Conservation (phyloP, 1,139 yeast species). For the Taphrina betulina region DNA sequence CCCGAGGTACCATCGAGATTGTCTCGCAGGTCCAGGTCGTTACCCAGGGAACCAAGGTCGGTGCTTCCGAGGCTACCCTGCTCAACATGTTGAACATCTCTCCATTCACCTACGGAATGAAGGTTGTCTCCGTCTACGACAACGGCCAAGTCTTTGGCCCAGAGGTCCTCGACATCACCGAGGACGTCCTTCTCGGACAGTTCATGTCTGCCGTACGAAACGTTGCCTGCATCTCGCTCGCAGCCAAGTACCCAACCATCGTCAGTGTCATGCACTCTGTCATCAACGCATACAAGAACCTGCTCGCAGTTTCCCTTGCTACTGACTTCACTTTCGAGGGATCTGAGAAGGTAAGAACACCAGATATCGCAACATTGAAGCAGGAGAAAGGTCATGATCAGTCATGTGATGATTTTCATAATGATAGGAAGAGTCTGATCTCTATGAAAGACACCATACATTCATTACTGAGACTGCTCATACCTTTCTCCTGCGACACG, state of each 20-base stretch:
- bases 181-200: conserved; percentile 90
- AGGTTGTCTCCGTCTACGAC: conserved; percentile 95
- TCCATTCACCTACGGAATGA: conserved; percentile 98
- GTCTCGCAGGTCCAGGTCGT: conserved; percentile 96
- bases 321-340: conserved; percentile 99
- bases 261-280: conserved; percentile 99
- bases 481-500: not conserved
- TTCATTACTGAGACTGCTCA: conserved; percentile 20
- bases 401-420: conserved; percentile 23
- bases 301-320: conserved; percentile 95
- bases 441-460: conserved; percentile 23
- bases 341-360: conserved; percentile 65
- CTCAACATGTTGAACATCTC: conserved; percentile 99
- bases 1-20: conserved; percentile 99
- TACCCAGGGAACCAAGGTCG: conserved; percentile 79
- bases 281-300: conserved; percentile 98
- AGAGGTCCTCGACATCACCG: conserved; percentile 95
- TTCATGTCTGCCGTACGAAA: conserved; percentile 88
- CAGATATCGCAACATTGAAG: not conserved
- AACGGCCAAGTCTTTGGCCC: conserved; percentile 98
- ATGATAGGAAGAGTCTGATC: conserved; percentile 29
- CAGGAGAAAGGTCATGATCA: not conserved
- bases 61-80: conserved; percentile 98
- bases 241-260: conserved; percentile 98
- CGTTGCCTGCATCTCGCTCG: conserved; percentile 95